Evolutionary conservation across 140 eudicot genomes (phyloP).

Genomic region (Anethum foeniculum): DNA sequence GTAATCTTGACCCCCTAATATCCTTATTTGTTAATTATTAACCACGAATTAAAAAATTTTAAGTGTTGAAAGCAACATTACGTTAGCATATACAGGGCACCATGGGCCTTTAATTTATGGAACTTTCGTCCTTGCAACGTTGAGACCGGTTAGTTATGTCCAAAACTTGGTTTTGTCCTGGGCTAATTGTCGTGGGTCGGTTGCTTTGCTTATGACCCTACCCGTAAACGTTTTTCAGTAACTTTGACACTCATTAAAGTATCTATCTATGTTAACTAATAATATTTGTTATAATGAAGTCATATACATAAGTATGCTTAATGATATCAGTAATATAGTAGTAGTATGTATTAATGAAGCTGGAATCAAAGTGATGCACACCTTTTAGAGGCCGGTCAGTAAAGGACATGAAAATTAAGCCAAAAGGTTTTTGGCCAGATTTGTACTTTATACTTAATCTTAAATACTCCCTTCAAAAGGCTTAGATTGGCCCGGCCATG

Average conservation of each 20-base stretch:
- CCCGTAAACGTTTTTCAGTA: constrained; percentile 6
- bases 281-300: no score
- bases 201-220: not conserved
- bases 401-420: not conserved
- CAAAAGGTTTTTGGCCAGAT: not conserved
- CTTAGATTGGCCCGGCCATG: not conserved
- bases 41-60: not conserved
- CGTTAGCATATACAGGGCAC: not conserved
- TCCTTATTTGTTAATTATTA: not conserved
- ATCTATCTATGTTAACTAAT: not conserved
- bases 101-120: not conserved
- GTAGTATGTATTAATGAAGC: not conserved
- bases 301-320: not conserved
- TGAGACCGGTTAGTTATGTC: not conserved
- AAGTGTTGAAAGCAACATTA: not conserved
- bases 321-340: not conserved
- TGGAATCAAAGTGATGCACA: constrained; percentile 8
- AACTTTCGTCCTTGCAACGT: not conserved
- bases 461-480: not conserved
- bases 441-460: not conserved
- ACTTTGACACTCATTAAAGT: not conserved
- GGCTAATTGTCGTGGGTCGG: constrained; percentile 2
- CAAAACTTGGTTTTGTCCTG: constrained; percentile 5
- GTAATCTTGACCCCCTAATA: not conserved
- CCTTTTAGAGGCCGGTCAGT: not conserved